Base-by-base conservation (phyloP, 768 basidiomycete species). In the Exidia glandulosa region DNA sequence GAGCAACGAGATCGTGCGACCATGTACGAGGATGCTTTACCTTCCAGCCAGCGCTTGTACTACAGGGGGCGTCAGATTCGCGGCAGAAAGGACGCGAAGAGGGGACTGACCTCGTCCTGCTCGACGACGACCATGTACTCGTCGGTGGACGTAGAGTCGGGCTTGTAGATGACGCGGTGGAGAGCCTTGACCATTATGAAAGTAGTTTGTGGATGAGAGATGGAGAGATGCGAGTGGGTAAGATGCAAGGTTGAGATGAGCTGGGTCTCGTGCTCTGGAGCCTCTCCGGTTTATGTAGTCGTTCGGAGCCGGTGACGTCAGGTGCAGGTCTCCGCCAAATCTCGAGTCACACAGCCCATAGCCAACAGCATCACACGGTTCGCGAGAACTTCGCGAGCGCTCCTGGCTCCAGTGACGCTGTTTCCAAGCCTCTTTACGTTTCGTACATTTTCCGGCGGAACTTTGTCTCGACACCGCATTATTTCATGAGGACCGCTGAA, bases 91-190 rank as follows among this genome's bases (percentile, higher is more conserved):
- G 52, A 58, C 55, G 62, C 48, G 32, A 37, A 56, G 52, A n/a
- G 48, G 52, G 7, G 31, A 65, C 79, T 25, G 63, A 90, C 90
- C 81, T 84, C 80, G 58, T 68, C 74, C 2, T 76, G 76, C 68
- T 88, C 80, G 47, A 90, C 83, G 63, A 91, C 77, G 69, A 86
- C 72, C 60, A 79, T 80, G 75, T 73, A 93, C 73, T 90, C 87
- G 58, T 89, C 83, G 25, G 83, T 85, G 7, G 83, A 81, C 64
- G 85, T 81, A 58, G 80, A 69, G 66, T 85, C 83, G 32, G 89
- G 86, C 73, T 89, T 88, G 79, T 88, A 93, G 64, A 91, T 75
- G 68, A 92, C 79, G 75, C 87, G 85, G 59, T 81, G 81, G 62
- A 87, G 66, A 45, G 71, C 63, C 64, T 81, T 61, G 33, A 74